Conservation (phyloP, 225 moss, liverwort and hornwort genomes). For the Lunularia cruciata region DNA sequence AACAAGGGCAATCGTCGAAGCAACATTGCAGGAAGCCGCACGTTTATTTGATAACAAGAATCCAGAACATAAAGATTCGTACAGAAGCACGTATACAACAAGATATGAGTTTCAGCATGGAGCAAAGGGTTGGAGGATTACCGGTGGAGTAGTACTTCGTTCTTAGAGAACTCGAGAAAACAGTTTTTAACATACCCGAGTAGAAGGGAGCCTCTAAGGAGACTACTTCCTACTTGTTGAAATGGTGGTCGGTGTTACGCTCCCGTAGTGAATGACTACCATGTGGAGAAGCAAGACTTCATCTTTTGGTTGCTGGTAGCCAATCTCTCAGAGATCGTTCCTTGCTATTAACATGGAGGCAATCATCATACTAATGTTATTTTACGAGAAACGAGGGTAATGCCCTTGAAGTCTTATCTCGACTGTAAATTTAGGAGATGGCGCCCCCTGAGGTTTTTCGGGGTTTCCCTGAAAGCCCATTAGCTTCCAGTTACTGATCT, state of each 20-base stretch:
- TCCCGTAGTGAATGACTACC: neutral
- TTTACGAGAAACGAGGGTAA: neutral
- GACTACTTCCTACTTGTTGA: neutral
- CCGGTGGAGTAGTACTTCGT: constrained; percentile 82
- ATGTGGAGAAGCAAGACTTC: neutral
- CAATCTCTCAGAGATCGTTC: neutral
- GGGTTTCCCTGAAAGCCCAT: neutral
- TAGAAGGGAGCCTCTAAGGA: neutral
- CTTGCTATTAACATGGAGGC: neutral
- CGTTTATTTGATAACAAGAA: constrained; percentile 80
- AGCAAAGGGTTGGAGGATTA: constrained; percentile 76
- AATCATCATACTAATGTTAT: neutral
- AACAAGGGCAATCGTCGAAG: constrained; percentile 84
- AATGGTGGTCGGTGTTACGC: neutral
- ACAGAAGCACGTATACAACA: constrained; percentile 88
- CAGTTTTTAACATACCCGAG: neutral
- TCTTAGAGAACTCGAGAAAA: constrained; percentile 18
- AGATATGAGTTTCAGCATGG: constrained; percentile 79
- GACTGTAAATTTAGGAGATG: neutral
- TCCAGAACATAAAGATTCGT: constrained; percentile 87
- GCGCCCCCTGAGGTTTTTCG: neutral
- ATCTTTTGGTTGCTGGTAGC: no score
- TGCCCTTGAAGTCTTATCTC: neutral
- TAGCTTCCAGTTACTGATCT: neutral
- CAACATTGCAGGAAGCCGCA: constrained; percentile 92